phyloP scores from a whole-genome alignment of 2,329 filamentous ascomycete species.

The Leptodontidium sp. region DNA sequence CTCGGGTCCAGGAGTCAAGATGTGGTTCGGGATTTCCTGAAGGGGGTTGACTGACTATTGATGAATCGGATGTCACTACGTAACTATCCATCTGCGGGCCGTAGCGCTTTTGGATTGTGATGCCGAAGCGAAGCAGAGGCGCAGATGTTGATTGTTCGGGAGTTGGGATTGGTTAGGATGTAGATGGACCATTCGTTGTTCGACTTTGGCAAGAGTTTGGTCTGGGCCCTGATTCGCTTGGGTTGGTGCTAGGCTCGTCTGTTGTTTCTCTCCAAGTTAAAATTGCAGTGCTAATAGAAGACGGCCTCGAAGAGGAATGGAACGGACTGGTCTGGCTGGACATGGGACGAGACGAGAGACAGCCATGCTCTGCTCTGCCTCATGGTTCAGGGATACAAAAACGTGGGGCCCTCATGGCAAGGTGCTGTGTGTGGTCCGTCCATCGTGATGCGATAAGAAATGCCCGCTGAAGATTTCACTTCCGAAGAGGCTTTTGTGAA shows the following conservation, averaged over 20 bases:
- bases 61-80: not conserved
- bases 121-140: conserved; percentile 7
- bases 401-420: conserved; percentile 4
- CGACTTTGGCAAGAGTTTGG: not conserved
- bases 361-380: not conserved
- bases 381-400: conserved; percentile 11
- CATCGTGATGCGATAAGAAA: not conserved
- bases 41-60: not conserved
- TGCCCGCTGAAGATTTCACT: conserved; percentile 1
- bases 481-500: conserved; percentile 1
- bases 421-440: conserved; percentile 8
- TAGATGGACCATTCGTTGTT: not conserved
- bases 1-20: not conserved
- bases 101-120: conserved; percentile 9
- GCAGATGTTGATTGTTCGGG: not conserved
- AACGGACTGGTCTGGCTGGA: not conserved
- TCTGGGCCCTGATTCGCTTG: not conserved
- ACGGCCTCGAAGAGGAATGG: too few relatives aligned
- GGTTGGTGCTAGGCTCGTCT: not conserved
- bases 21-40: not conserved
- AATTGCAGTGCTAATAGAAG: too few relatives aligned
- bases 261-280: conserved; percentile 7
- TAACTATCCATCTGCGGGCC: conserved; percentile 3
- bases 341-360: not conserved
- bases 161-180: not conserved